phyloP scores from a whole-genome alignment of 164 flowering plant genomes.

The Houttuynia cordata region DNA sequence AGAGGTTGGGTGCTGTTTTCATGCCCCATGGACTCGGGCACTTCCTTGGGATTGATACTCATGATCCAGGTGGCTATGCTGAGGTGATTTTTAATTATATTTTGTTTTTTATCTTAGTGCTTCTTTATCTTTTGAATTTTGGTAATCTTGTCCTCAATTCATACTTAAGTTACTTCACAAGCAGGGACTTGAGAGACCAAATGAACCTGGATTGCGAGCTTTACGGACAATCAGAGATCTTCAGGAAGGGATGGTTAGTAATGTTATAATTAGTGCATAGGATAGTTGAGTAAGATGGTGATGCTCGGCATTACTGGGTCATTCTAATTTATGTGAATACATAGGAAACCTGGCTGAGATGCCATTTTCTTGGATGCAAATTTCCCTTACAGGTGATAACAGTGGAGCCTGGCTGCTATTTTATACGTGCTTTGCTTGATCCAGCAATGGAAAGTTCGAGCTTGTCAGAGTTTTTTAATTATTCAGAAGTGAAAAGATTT shows the following conservation, averaged over 20 bases:
- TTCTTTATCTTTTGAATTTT: background rate
- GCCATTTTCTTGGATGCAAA: background rate
- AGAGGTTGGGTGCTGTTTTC: conserved; percentile 79
- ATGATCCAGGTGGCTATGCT: conserved; percentile 90
- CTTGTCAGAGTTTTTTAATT: conserved; percentile 57
- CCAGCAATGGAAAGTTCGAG: conserved; percentile 56
- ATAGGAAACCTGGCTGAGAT: background rate
- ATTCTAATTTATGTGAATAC: background rate
- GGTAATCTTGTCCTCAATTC: background rate
- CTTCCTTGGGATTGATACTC: conserved; percentile 86
- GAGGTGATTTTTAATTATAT: conserved; percentile 27
- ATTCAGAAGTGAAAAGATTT: conserved; percentile 37
- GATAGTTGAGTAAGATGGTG: background rate
- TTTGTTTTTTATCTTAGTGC: background rate
- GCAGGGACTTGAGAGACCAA: conserved; percentile 69
- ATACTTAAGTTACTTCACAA: conserved; percentile 3
- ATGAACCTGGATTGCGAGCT: conserved; percentile 72
- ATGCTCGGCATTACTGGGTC: background rate
- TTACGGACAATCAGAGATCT: conserved; percentile 67
- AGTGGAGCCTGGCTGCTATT: conserved; percentile 97
- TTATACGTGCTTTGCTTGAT: conserved; percentile 63
- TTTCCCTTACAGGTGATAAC: conserved; percentile 58
- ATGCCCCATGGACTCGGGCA: conserved; percentile 98
- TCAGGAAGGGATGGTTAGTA: conserved; percentile 78
- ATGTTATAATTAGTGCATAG: background rate